Evolutionary conservation across 2,329 filamentous ascomycete species (phyloP), one percentile per base, ranked within the genome.

Genomic region (Ascosphaera apis): DNA sequence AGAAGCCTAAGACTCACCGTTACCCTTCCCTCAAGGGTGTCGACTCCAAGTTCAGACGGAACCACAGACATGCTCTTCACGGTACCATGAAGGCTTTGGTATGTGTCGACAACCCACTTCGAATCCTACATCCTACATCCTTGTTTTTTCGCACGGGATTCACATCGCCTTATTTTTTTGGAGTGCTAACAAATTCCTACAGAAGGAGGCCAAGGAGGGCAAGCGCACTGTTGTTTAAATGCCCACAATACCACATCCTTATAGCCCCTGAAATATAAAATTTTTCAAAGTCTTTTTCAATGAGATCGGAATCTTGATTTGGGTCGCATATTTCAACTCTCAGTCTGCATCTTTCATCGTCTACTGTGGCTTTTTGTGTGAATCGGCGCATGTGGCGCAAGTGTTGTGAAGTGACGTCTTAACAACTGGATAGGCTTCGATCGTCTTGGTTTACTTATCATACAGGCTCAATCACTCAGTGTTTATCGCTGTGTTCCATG

Each of bases 41-140:
- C 62, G 88, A 98, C 68, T 84, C 88, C 61, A 98, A 98, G 76
- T 98, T 98, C 74, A 78, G 88, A 65, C 78, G 88, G 67, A 98
- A 98, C 74, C 88, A 98, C 72, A 82, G 83, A 71, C 86, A 98
- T 74, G 88, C 88, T 64, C 83, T 95, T 47, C 88, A 95, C 72
- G 88, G 88, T 63, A 98, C 84, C 61, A 83, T 81, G 72, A 91
- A 81, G 70, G 88, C 88, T 60, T 67, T 98, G 69, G 86, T 95
- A 76, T 56, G 79, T 69, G 25, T 15, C 23, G 31, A 32, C 25
- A 6, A 15, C n/a, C 39, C 6, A 28, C 16, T 27, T 23, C 33
- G 36, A 33, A 33, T 30, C 18, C 17, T 15, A 30, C 37, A 32
- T 21, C 13, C 12, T 11, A 36, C 5, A 15, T n/a, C 30, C 47